phyloP scores from a whole-genome alignment of 495 filamentous ascomycete genomes.

The Neurospora sp. region DNA sequence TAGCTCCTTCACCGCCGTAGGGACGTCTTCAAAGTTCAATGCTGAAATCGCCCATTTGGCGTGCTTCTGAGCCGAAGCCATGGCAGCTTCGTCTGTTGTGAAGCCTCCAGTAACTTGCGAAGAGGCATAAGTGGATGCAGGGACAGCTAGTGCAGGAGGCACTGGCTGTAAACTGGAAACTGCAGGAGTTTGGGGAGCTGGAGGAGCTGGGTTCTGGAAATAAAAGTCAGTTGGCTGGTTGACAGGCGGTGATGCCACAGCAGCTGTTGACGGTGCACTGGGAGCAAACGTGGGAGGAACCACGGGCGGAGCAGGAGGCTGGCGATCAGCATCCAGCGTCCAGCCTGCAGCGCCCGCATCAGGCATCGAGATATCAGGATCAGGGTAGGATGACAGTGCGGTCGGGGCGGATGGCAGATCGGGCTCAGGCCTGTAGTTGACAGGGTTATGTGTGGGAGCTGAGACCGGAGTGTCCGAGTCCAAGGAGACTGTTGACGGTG shows the following conservation, averaged over 20 bases:
- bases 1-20: conserved; percentile 82
- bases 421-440: conserved; percentile 9
- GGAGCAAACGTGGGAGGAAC: conserved; percentile 21
- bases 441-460: conserved; percentile 10
- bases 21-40: conserved; percentile 89
- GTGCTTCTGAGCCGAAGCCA: conserved; percentile 81
- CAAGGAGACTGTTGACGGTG: conserved; percentile 17
- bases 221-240: conserved; percentile 13
- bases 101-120: conserved; percentile 7
- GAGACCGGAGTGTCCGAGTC: conserved; percentile 13
- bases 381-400: conserved; percentile 7
- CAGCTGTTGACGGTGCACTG: conserved; percentile 13
- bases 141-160: conserved; percentile 3
- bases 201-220: conserved; percentile 12
- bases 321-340: conserved; percentile 2
- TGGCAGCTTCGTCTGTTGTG: conserved; percentile 59
- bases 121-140: conserved; percentile 5
- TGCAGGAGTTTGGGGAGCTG: conserved; percentile 6
- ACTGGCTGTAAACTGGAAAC: neutral
- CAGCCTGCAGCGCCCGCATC: conserved; percentile 1
- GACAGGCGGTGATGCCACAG: conserved; percentile 19
- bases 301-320: conserved; percentile 8
- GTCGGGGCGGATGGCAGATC: conserved; percentile 9
- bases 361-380: conserved; percentile 8
- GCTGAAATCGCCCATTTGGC: conserved; percentile 96